Evolutionary conservation across 2,329 filamentous ascomycete species (phyloP), one percentile per base, ranked within the genome.

Genomic region (Colletotrichum acutatum): DNA sequence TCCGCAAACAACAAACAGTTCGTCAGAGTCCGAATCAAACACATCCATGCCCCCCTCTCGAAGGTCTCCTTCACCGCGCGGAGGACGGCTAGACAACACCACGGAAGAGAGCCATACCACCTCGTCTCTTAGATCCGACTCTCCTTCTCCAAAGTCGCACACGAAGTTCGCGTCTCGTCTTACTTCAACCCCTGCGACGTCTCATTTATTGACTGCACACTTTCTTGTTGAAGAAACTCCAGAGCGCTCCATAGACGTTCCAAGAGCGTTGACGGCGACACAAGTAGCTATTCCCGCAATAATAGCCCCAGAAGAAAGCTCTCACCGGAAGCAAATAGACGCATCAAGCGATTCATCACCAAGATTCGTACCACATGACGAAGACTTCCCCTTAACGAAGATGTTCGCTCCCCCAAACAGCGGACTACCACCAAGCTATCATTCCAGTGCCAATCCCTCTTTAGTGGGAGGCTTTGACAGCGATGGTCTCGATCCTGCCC

Each of bases 381-480:
- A 81, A 28, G 72, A 75, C 2, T 71, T 76, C 7, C 75, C 77
- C 19, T 75, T 79, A 46, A 77, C 68, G 70, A 78, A 77, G 68
- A 82, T 81, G 78, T 76, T 78, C 32, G 77, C 75, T 12, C 49
- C 74, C 5, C 68, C 74, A 19, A 69, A 76, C 30, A 37, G 32
- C 9, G 67, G 34, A 46, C 60, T 34, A 14, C 66, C 71, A 49
- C 67, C 71, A 9, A 71, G 67, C 12, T 66, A 79, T 26, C 82
- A 83, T 59, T 78, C 79, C 9, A 75, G 75, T 6, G 71, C 82
- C 24, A 82, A 78, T 59, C 76, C 79, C 5, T 77, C 77, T 19
- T 80, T 82, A 16, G 78, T 81, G 71, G 74, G 75, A 19, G 78
- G 77, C 2, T 82, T 82, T 54, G 79, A 77, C 19, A 76, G 76